These are phyloP conservation scores for Zymoseptoria pseudotritici DNA, from an alignment of 2,329 filamentous ascomycete species.

Conservation along the genomic window DNA sequence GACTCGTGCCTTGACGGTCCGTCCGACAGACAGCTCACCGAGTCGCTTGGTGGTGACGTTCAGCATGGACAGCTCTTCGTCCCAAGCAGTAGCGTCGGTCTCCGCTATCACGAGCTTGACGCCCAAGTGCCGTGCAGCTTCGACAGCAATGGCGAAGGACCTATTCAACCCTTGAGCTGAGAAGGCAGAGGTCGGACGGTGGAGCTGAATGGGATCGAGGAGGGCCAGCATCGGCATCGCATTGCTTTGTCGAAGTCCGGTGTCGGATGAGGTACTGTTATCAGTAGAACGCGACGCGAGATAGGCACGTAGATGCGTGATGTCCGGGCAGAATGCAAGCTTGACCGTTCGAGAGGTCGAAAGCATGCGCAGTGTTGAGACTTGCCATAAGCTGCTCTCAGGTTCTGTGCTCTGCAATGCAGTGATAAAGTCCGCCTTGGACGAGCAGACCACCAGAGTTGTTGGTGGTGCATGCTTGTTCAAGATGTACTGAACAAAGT, in stretches of 20 bases:
- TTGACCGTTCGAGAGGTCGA: constrained; percentile 61
- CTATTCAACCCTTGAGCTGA: constrained; percentile 64
- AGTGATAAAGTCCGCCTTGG: constrained; percentile 56
- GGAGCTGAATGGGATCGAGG: constrained; percentile 59
- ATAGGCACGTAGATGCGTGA: constrained; percentile 70
- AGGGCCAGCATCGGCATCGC: constrained; percentile 48
- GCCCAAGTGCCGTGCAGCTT: constrained; percentile 42
- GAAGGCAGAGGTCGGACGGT: constrained; percentile 64
- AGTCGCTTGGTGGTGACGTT: constrained; percentile 40
- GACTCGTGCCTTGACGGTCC: constrained; percentile 38
- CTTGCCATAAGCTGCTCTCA: background rate
- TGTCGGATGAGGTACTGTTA: constrained; percentile 9
- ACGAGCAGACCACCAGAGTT: constrained; percentile 64
- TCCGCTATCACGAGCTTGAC: constrained; percentile 39
- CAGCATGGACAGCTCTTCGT: constrained; percentile 40
- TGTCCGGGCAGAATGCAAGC: constrained; percentile 64
- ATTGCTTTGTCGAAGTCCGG: constrained; percentile 5
- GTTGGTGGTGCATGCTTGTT: constrained; percentile 49
- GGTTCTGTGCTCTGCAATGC: constrained; percentile 36
- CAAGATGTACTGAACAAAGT: constrained; percentile 59
- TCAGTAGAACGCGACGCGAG: constrained; percentile 36
- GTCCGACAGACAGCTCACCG: constrained; percentile 36
- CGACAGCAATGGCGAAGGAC: constrained; percentile 56
- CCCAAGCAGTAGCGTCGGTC: constrained; percentile 31
- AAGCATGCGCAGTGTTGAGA: constrained; percentile 60